Evolutionary conservation across 2,329 filamentous ascomycete species (phyloP).

Genomic region (Sporothrix phasma): DNA sequence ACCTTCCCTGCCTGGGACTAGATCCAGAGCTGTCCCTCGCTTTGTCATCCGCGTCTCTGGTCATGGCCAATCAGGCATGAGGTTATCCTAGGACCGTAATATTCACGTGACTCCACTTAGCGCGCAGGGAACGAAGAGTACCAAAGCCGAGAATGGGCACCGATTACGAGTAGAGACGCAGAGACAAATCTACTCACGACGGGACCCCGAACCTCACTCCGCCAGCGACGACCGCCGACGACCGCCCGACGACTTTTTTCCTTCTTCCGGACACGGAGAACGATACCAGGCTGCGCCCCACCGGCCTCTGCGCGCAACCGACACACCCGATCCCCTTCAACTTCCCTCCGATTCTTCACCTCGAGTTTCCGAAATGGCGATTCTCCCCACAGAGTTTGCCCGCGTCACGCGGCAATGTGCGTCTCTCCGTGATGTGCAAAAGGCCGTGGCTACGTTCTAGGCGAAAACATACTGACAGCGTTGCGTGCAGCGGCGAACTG

Average conservation of each 20-base stretch:
- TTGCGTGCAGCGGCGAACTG: constrained; percentile 64
- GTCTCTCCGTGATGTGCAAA: constrained; percentile 24
- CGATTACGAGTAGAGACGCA: too few species aligned
- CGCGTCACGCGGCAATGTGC: constrained; percentile 68
- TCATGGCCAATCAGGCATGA: constrained; percentile 2
- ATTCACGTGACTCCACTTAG: constrained; percentile 3
- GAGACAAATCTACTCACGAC: constrained; percentile 8
- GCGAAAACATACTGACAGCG: constrained; percentile 6
- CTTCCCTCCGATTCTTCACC: not conserved
- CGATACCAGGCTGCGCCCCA: not conserved
- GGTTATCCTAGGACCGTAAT: not conserved
- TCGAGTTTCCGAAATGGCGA: constrained; percentile 45
- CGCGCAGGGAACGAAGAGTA: not conserved
- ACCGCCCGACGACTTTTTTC: not conserved
- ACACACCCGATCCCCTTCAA: not conserved
- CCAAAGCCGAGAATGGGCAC: not conserved
- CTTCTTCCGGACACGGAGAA: not conserved
- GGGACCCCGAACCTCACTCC: not conserved
- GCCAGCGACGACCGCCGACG: not conserved
- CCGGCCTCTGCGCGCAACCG: not conserved
- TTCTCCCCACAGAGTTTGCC: constrained; percentile 88
- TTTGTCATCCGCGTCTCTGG: not conserved
- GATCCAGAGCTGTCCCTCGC: not conserved
- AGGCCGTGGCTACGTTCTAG: too few species aligned
- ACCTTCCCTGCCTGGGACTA: not conserved